Evolutionary conservation across 2,329 filamentous ascomycete species (phyloP).

Genomic region (Aureobasidium lini): DNA sequence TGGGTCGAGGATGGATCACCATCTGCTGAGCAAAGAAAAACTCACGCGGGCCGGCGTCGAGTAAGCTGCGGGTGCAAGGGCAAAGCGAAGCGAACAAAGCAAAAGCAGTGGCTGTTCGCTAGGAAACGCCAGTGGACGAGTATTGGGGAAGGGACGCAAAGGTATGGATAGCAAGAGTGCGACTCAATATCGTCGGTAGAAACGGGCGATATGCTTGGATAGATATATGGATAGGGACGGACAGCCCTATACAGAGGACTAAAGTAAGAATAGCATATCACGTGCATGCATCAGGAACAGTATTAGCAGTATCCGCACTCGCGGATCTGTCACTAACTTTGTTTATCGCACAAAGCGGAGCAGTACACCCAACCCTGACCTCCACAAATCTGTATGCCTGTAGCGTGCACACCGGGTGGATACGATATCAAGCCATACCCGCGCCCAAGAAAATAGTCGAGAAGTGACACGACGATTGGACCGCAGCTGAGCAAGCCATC

Average conservation of each 20-base stretch:
- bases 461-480: constrained; percentile 9
- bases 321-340: constrained; percentile 9
- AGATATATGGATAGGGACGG: constrained; percentile 9
- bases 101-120: constrained; percentile 12
- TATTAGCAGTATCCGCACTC: constrained; percentile 2
- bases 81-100: constrained; percentile 9
- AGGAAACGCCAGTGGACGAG: constrained; percentile 11
- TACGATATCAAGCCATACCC: constrained; percentile 8
- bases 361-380: constrained; percentile 2
- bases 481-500: constrained; percentile 1
- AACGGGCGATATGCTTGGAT: constrained; percentile 12
- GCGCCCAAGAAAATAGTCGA: neutral
- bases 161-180: neutral
- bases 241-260: constrained; percentile 9
- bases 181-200: constrained; percentile 4
- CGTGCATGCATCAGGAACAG: neutral
- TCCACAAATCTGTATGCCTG: constrained; percentile 10
- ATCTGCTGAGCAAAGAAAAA: constrained; percentile 8
- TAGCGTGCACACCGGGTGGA: constrained; percentile 1
- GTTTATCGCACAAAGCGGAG: constrained; percentile 4
- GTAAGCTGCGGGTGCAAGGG: constrained; percentile 5
- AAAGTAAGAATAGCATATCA: constrained; percentile 12
- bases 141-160: neutral
- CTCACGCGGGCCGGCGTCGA: constrained; percentile 11
- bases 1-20: constrained; percentile 11